Evolutionary conservation across 2,329 filamentous ascomycete species (phyloP).

Genomic region (Davidsoniella australis): DNA sequence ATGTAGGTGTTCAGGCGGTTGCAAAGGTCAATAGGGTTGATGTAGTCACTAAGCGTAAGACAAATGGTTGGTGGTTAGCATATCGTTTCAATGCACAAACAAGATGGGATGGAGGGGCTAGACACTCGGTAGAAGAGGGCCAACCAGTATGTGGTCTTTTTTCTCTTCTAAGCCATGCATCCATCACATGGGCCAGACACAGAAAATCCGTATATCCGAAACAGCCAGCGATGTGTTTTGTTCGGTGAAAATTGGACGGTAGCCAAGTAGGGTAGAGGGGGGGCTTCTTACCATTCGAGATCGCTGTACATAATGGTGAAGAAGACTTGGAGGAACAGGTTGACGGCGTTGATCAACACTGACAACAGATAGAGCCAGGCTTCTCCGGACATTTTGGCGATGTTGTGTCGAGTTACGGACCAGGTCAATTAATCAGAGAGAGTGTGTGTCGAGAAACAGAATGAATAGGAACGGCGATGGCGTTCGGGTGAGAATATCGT

Average conservation of each 20-base stretch:
- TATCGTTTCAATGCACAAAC: neutral
- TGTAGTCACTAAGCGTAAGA: slow-evolving; percentile 62
- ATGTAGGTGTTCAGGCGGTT: slow-evolving; percentile 99
- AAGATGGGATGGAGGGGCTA: neutral
- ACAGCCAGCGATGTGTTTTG: no score
- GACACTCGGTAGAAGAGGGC: neutral
- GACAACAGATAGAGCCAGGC: slow-evolving; percentile 96
- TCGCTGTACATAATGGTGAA: slow-evolving; percentile 99
- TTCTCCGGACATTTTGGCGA: slow-evolving; percentile 67
- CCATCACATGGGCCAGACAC: no score
- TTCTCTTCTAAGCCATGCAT: no score
- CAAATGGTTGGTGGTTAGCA: slow-evolving; percentile 14
- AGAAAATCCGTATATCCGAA: neutral
- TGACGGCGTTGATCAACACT: slow-evolving; percentile 99
- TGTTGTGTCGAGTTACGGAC: neutral
- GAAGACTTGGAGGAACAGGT: slow-evolving; percentile 98
- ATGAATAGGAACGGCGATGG: neutral
- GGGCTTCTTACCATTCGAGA: slow-evolving; percentile 75
- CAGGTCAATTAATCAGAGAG: no score
- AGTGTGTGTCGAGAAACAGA: neutral
- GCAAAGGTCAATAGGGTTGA: slow-evolving; percentile 99
- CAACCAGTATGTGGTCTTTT: no score
- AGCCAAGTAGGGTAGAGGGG: neutral
- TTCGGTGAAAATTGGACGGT: no score
- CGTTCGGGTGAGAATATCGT: neutral